Evolutionary conservation across 169 alveolate genomes (phyloP), one percentile per base, ranked within the genome.

Genomic region (Plasmodium coatneyi): DNA sequence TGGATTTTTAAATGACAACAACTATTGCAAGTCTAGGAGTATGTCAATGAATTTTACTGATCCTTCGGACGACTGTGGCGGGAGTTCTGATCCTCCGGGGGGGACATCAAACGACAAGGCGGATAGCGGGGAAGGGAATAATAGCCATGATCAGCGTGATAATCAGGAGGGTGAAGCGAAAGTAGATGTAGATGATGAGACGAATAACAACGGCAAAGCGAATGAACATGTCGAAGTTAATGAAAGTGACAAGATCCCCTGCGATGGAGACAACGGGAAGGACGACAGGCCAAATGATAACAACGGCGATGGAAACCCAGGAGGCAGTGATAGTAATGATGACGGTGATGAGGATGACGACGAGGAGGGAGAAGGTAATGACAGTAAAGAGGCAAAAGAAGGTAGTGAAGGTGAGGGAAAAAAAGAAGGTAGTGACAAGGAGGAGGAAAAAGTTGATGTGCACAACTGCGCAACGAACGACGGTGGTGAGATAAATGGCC

Each of bases 1-100:
- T 34, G 82, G 30, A 6, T 71, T 71, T 43, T 28, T 43, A 71
- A 83, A 83, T 83, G 83, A 34, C 52, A 83, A 41, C n/a, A 83
- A 25, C 52, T 34, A 71, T 56, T 16, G 28, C 41, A 83, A 83
- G 36, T 83, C 82, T 22, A 66, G 82, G 36, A 83, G 83, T 28
- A 83, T 80, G 7, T 83, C 83, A n/a, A 28, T 43, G 74, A 71
- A 71, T 83, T 70, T 70, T 83, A 72, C 83, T 4, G 92, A 83
- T 71, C 71, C 14, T 30, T 83, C 82, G n/a, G 90, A 82, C 10
- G 25, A 7, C 10, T 25, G 22, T 60, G 41, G 19, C 5, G 36
- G 76, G 30, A 22, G 41, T 66, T 66, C 14, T 66, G 36, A 12
- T 71, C 72, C 60, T 22, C 72, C 39, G 5, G 66, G 32, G 36